Conservation (phyloP, 768 basidiomycete species). For the Lentinula edodes region DNA sequence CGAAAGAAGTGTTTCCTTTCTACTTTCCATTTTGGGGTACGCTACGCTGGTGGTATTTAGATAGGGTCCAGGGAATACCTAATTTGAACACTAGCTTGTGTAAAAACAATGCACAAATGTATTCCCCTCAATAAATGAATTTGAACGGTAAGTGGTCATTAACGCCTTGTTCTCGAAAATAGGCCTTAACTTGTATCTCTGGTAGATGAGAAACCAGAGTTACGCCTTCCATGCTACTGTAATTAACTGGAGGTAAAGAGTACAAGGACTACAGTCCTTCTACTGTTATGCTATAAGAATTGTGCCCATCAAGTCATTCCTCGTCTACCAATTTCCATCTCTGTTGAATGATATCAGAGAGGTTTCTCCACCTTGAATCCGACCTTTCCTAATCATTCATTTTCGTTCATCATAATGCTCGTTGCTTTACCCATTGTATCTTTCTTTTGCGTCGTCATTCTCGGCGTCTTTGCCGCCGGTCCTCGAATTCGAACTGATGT, state of each 20-base stretch:
- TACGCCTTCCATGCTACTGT: neutral
- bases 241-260: neutral
- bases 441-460: conserved; percentile 36
- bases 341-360: neutral
- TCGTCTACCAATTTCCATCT: neutral
- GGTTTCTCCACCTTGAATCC: neutral
- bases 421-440: conserved; percentile 33
- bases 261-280: neutral
- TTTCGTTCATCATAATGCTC: conserved; percentile 22
- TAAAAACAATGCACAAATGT: neutral
- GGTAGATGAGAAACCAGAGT: neutral
- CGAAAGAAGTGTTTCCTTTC: neutral
- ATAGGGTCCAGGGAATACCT: neutral
- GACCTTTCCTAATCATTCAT: neutral
- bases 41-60: neutral
- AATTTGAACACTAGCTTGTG: neutral
- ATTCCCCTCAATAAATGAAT: neutral
- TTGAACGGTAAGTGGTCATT: neutral
- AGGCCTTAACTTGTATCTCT: neutral
- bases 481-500: conserved; percentile 41
- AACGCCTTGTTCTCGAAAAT: conserved; percentile 3
- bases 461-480: conserved; percentile 34
- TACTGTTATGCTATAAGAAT: neutral
- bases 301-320: neutral
- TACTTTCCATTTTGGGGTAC: neutral